These are phyloP conservation scores for Penicillium sp. DNA, from an alignment of 2,329 filamentous ascomycete species.

Conservation along the genomic window DNA sequence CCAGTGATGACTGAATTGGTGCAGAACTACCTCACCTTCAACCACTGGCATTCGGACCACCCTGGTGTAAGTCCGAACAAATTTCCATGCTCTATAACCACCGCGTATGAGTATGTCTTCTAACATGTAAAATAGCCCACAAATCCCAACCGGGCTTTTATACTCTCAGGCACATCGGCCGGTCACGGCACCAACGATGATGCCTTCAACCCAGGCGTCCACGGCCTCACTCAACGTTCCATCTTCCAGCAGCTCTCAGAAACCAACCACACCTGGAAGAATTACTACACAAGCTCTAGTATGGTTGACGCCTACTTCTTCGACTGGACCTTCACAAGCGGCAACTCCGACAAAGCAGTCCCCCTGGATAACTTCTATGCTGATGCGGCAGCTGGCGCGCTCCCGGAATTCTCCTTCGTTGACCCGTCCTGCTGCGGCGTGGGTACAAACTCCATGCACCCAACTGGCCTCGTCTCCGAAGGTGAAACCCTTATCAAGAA, in stretches of 20 bases:
- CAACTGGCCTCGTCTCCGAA: slow-evolving; percentile 36
- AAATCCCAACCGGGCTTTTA: slow-evolving; percentile 44
- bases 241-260: slow-evolving; percentile 45
- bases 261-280: slow-evolving; percentile 37
- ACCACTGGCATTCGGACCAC: slow-evolving; percentile 48
- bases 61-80: slow-evolving; percentile 41
- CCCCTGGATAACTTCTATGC: slow-evolving; percentile 37
- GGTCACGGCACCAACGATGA: slow-evolving; percentile 38
- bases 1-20: slow-evolving; percentile 44
- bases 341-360: slow-evolving; percentile 30
- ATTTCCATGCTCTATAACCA: neutral
- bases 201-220: slow-evolving; percentile 23
- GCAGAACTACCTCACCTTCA: slow-evolving; percentile 47
- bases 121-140: slow-evolving; percentile 36
- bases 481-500: slow-evolving; percentile 39
- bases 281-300: slow-evolving; percentile 32
- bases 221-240: slow-evolving; percentile 31
- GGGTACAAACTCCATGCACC: slow-evolving; percentile 40
- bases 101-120: neutral
- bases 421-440: slow-evolving; percentile 44
- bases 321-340: slow-evolving; percentile 35
- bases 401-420: slow-evolving; percentile 39
- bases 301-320: slow-evolving; percentile 36
- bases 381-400: slow-evolving; percentile 33
- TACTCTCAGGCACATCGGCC: slow-evolving; percentile 33